Conservation (phyloP, 208 protist species). For the Trypanosoma theileri region DNA sequence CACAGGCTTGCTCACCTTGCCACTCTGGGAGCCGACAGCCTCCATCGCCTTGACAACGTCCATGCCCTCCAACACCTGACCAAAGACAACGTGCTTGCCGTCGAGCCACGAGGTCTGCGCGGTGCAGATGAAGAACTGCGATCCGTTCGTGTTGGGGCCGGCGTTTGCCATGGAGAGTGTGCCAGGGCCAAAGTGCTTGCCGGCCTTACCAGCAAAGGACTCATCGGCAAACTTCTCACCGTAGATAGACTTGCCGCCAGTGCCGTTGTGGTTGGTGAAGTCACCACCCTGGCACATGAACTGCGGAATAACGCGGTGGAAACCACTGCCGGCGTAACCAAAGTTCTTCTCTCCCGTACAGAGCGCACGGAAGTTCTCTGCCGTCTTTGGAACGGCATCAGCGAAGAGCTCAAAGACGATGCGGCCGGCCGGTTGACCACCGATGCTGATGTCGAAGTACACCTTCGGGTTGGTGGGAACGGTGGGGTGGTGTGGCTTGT, state of each 20-base stretch:
- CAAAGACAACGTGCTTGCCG: constrained; percentile 97
- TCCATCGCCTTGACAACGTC: constrained; percentile 88
- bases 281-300: constrained; percentile 93
- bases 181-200: constrained; percentile 69
- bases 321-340: constrained; percentile 84
- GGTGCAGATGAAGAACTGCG: constrained; percentile 84
- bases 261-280: constrained; percentile 86
- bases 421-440: constrained; percentile 37
- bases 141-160: constrained; percentile 75
- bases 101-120: constrained; percentile 84
- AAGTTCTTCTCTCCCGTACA: constrained; percentile 71
- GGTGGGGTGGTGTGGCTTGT: constrained; percentile 79
- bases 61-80: constrained; percentile 90
- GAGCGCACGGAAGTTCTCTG: constrained; percentile 82
- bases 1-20: constrained; percentile 57
- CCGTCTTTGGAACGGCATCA: constrained; percentile 81
- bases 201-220: constrained; percentile 73
- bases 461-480: constrained; percentile 81
- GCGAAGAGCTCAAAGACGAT: constrained; percentile 82
- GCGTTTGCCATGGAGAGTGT: constrained; percentile 71
- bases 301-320: constrained; percentile 91
- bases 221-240: constrained; percentile 86
- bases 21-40: constrained; percentile 55
- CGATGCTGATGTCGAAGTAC: constrained; percentile 64
- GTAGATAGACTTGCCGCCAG: constrained; percentile 83